Evolutionary conservation across 2,329 filamentous ascomycete species (phyloP), one percentile per base, ranked within the genome.

Genomic region (Pseudocercospora macadamiae): DNA sequence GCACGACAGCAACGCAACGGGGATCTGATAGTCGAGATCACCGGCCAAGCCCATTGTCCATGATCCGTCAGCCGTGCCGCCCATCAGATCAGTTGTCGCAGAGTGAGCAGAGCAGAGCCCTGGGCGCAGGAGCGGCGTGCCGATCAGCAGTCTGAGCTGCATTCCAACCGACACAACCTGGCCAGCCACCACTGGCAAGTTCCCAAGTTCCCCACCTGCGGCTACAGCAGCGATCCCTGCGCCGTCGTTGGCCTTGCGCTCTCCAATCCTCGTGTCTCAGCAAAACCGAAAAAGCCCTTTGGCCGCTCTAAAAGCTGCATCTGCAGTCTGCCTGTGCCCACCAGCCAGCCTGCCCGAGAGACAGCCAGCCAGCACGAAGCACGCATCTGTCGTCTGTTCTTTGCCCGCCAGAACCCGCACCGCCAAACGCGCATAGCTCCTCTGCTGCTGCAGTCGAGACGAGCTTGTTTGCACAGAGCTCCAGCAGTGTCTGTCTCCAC

Each of bases 281-380:
- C 58, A 48, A 59, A 59, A 58, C 45, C 54, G 58, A 63, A 64
- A 64, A 62, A 44, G 51, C 54, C 36, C 34, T 54, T 52, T 54
- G 47, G 54, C 59, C 55, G 55, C 59, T 58, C 61, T 55, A 59
- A 55, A 60, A 55, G 57, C 60, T 62, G 62, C 64, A 64, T 48
- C 54, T 55, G 54, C 52, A 51, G 51, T 59, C 61, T 51, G 55
- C 47, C 59, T 57, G 59, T 51, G 55, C 34, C 48, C 48, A 54
- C 54, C 54, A 52, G 28, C 48, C 36, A 26, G 39, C 19, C 34
- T 18, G n/a, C n/a, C n/a, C n/a, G n/a, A n/a, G n/a, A n/a, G n/a
- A n/a, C n/a, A n/a, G n/a, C n/a, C n/a, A n/a, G n/a, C n/a, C n/a
- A n/a, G n/a, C n/a, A n/a, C n/a, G n/a, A n/a, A 37, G 34, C 19